phyloP scores from a whole-genome alignment of 1,284 basidiomycete species.

The Microbotryum lychnidis-dioicae region DNA sequence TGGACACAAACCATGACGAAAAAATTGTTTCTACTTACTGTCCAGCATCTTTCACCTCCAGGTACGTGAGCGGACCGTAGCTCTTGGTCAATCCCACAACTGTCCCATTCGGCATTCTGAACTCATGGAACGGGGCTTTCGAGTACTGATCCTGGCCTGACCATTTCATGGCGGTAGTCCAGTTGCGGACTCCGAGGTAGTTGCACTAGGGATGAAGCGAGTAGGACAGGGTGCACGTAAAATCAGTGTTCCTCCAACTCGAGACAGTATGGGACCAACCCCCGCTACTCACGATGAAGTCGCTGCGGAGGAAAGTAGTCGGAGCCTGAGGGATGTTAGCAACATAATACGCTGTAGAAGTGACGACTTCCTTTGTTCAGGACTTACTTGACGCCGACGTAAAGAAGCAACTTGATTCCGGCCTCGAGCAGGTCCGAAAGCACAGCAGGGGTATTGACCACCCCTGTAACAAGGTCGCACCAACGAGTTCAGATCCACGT shows the following conservation, averaged over 20 bases:
- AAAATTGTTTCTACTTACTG: too few relatives aligned
- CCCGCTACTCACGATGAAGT: not conserved
- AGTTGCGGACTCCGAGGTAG: slow-evolving; percentile 19
- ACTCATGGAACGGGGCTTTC: slow-evolving; percentile 14
- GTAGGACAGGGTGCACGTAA: too few relatives aligned
- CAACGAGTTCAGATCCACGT: slow-evolving; percentile 38
- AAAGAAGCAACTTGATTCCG: slow-evolving; percentile 67
- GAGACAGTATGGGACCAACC: too few relatives aligned
- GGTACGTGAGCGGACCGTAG: slow-evolving; percentile 18
- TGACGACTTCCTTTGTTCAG: slow-evolving; percentile 40
- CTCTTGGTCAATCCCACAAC: slow-evolving; percentile 13
- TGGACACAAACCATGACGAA: too few relatives aligned
- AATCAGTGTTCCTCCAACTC: not conserved
- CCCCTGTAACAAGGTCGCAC: slow-evolving; percentile 24
- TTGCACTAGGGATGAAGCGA: not conserved
- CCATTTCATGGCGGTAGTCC: slow-evolving; percentile 27
- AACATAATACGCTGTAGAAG: not conserved
- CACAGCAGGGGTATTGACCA: slow-evolving; percentile 60
- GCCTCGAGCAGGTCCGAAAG: slow-evolving; percentile 65
- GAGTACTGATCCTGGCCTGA: slow-evolving; percentile 9
- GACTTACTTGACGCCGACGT: slow-evolving; percentile 73
- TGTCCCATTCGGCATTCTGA: not conserved
- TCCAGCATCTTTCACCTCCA: not conserved
- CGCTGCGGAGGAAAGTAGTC: not conserved
- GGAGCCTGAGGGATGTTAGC: slow-evolving; percentile 48